phyloP scores from a whole-genome alignment of 1,284 basidiomycete genomes.

The Afroboletus lepidellus region DNA sequence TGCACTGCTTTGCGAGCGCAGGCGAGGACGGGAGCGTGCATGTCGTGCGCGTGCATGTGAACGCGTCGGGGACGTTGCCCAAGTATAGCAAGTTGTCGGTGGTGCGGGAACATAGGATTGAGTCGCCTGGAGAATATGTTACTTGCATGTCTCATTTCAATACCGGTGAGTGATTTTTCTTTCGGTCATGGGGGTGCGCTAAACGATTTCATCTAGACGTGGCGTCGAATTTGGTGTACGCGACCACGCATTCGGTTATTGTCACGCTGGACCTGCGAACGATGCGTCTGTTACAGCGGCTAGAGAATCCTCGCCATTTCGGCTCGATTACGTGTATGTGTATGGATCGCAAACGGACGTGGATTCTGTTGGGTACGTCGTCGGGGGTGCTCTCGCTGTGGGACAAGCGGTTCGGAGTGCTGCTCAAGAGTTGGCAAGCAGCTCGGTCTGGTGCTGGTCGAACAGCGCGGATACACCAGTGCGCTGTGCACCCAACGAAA shows the following conservation, averaged over 20 bases:
- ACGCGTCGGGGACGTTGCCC: constrained; percentile 56
- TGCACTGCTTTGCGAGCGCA: constrained; percentile 88
- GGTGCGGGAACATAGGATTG: constrained; percentile 71
- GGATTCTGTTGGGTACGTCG: constrained; percentile 87
- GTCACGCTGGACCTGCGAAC: constrained; percentile 83
- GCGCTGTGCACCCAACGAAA: constrained; percentile 79
- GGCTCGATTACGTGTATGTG: constrained; percentile 87
- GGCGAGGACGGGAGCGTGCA: constrained; percentile 85
- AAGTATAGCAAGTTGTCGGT: constrained; percentile 81
- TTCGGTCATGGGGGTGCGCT: not conserved
- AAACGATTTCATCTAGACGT: constrained; percentile 43
- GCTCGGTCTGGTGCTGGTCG: constrained; percentile 54
- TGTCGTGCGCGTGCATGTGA: constrained; percentile 77
- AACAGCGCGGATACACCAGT: constrained; percentile 63
- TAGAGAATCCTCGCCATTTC: constrained; percentile 83
- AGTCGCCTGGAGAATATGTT: constrained; percentile 70
- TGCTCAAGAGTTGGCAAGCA: constrained; percentile 84
- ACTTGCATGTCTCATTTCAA: constrained; percentile 77
- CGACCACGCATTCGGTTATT: constrained; percentile 80
- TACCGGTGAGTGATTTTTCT: constrained; percentile 49
- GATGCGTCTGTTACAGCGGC: constrained; percentile 73
- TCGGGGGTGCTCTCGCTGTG: constrained; percentile 84
- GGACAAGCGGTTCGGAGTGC: constrained; percentile 93
- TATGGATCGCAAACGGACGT: constrained; percentile 77
- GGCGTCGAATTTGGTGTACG: constrained; percentile 76